A percentile compares a stretch with the other conserved stretches of the same genome.
phyloP scores from a whole-genome alignment of 163 green algal species.

The Chloromonas sp. region DNA sequence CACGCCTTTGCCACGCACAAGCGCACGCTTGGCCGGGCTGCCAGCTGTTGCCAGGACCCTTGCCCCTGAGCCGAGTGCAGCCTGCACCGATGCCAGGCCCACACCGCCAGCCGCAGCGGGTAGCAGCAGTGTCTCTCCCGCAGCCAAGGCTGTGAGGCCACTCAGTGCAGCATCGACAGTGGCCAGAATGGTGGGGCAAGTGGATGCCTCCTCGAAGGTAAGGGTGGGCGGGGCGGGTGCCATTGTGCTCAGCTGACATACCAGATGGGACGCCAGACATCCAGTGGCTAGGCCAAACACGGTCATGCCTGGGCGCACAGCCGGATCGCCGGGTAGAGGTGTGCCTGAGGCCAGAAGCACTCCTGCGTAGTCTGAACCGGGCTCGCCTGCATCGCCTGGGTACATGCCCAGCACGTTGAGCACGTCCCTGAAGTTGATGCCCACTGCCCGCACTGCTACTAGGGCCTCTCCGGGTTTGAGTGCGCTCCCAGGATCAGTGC shows the following conservation, averaged over 20 bases:
- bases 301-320: slow-evolving; percentile 27
- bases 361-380: slow-evolving; percentile 73
- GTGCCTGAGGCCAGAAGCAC: slow-evolving; percentile 39
- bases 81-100: slow-evolving; percentile 57
- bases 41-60: slow-evolving; percentile 61
- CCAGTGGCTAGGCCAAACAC: slow-evolving; percentile 79
- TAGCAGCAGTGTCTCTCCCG: slow-evolving; percentile 45
- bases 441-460: slow-evolving; percentile 52
- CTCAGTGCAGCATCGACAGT: slow-evolving; percentile 47
- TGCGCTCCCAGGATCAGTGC: not conserved
- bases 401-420: slow-evolving; percentile 90
- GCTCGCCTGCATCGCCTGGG: slow-evolving; percentile 69
- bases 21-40: slow-evolving; percentile 38
- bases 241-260: slow-evolving; percentile 41
- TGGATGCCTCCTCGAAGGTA: slow-evolving; percentile 54
- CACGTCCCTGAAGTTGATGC: slow-evolving; percentile 88
- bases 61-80: slow-evolving; percentile 36
- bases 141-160: slow-evolving; percentile 20
- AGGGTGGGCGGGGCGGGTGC: slow-evolving; percentile 37
- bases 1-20: slow-evolving; percentile 44
- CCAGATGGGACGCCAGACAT: slow-evolving; percentile 54
- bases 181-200: slow-evolving; percentile 69
- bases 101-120: slow-evolving; percentile 58
- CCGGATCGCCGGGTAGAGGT: not conserved
- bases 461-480: not conserved